Evolutionary conservation across 1,284 basidiomycete species (phyloP).

Genomic region (Leccinum griseonigrum): DNA sequence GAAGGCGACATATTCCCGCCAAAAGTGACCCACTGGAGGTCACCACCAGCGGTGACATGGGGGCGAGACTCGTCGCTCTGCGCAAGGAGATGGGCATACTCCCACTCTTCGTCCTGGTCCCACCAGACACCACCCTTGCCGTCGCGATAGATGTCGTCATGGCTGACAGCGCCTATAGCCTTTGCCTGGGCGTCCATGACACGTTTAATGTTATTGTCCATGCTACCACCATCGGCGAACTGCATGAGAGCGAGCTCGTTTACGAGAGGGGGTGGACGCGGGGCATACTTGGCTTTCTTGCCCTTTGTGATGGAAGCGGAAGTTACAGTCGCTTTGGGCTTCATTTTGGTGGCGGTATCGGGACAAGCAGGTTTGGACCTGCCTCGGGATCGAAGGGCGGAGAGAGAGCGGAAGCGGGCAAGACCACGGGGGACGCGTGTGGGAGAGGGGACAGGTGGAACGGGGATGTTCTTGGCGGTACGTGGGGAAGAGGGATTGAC

Average conservation of each 20-base stretch:
- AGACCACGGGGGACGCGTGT: slow-evolving; percentile 19
- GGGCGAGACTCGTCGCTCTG: slow-evolving; percentile 25
- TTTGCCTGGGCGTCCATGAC: slow-evolving; percentile 54
- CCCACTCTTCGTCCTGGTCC: slow-evolving; percentile 67
- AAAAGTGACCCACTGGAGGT: slow-evolving; percentile 47
- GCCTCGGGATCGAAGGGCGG: slow-evolving; percentile 39
- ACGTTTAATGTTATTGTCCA: slow-evolving; percentile 55
- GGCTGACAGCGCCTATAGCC: slow-evolving; percentile 36
- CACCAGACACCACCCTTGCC: slow-evolving; percentile 62
- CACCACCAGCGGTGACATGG: slow-evolving; percentile 6
- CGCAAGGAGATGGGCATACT: slow-evolving; percentile 57
- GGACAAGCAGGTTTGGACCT: slow-evolving; percentile 32
- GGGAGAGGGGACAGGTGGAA: slow-evolving; percentile 13
- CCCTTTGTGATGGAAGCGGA: slow-evolving; percentile 39
- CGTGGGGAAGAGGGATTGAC: slow-evolving; percentile 11
- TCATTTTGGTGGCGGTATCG: slow-evolving; percentile 24
- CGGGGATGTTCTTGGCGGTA: background rate
- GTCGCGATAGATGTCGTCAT: slow-evolving; percentile 55
- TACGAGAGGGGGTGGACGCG: slow-evolving; percentile 46
- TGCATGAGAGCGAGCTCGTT: slow-evolving; percentile 67
- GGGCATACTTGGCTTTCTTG: slow-evolving; percentile 45
- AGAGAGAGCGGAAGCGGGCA: slow-evolving; percentile 46
- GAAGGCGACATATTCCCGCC: slow-evolving; percentile 21
- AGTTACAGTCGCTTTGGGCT: slow-evolving; percentile 16
- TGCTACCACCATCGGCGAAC: slow-evolving; percentile 59